phyloP scores from a whole-genome alignment of 805 yeast species.

The Candida sonorensis region DNA sequence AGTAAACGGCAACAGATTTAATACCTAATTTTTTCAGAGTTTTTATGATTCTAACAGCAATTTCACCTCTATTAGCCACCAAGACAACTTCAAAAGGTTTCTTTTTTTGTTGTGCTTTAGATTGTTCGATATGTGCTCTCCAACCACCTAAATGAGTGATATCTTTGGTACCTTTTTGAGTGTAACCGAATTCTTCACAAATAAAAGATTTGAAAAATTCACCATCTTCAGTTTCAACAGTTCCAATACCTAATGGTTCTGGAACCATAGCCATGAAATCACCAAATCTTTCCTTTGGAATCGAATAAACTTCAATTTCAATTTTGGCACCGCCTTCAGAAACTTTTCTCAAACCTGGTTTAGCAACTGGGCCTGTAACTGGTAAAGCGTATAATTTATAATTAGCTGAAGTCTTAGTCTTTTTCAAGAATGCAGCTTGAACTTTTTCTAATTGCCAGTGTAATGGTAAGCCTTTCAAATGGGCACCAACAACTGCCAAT shows the following conservation, averaged over 20 bases:
- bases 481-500: conserved; percentile 96
- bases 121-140: conserved; percentile 49
- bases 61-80: conserved; percentile 96
- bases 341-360: conserved; percentile 85
- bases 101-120: conserved; percentile 23
- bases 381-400: conserved; percentile 83
- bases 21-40: conserved; percentile 79
- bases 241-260: conserved; percentile 91
- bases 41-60: conserved; percentile 88
- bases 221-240: conserved; percentile 77
- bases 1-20: conserved; percentile 78
- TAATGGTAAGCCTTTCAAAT: conserved; percentile 77
- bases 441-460: conserved; percentile 92
- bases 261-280: conserved; percentile 84
- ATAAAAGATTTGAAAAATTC: conserved; percentile 87
- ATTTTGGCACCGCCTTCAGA: conserved; percentile 49
- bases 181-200: conserved; percentile 87
- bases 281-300: conserved; percentile 76
- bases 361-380: conserved; percentile 69
- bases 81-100: conserved; percentile 79
- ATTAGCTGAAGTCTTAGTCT: conserved; percentile 62
- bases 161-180: conserved; percentile 62
- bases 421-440: conserved; percentile 60
- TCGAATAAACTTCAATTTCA: conserved; percentile 74
- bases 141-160: conserved; percentile 89